These are phyloP conservation scores for Crucibulum laeve DNA, from an alignment of 768 basidiomycete species.

Conservation along the genomic window DNA sequence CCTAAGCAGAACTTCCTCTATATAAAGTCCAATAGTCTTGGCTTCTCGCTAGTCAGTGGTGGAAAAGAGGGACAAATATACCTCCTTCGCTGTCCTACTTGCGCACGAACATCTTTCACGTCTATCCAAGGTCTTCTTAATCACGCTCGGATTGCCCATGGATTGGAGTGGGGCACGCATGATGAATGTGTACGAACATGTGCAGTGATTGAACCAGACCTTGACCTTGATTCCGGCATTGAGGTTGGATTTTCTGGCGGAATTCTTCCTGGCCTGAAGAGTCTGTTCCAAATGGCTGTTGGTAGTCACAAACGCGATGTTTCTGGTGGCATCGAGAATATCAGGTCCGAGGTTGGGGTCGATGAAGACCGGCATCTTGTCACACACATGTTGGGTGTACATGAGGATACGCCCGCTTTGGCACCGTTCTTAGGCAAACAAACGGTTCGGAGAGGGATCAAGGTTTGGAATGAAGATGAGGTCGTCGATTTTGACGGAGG, in stretches of 20 bases:
- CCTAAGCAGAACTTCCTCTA: conserved; percentile 31
- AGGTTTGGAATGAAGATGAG: conserved; percentile 31
- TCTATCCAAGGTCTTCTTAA: conserved; percentile 52
- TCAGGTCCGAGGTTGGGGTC: neutral
- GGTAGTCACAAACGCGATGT: too few relatives aligned
- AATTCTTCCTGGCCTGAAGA: conserved; percentile 41
- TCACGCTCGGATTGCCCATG: conserved; percentile 47
- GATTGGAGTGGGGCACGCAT: conserved; percentile 48
- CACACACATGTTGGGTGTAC: conserved; percentile 40
- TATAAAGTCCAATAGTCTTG: conserved; percentile 25
- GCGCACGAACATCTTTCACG: conserved; percentile 39
- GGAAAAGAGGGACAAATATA: conserved; percentile 20
- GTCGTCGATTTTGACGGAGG: conserved; percentile 31
- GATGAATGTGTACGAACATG: conserved; percentile 52
- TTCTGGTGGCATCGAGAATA: neutral
- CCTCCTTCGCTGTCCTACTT: conserved; percentile 42
- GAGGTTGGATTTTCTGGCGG: conserved; percentile 39
- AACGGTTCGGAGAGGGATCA: conserved; percentile 35
- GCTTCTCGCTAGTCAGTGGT: conserved; percentile 13
- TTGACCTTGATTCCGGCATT: conserved; percentile 35
- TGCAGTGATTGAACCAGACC: conserved; percentile 32
- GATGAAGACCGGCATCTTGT: conserved; percentile 20
- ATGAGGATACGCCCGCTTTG: conserved; percentile 45
- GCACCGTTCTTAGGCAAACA: conserved; percentile 45
- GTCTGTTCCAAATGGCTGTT: conserved; percentile 47